These are phyloP conservation scores for Crassisporium funariophilum DNA, from an alignment of 768 basidiomycete species.

Conservation along the genomic window DNA sequence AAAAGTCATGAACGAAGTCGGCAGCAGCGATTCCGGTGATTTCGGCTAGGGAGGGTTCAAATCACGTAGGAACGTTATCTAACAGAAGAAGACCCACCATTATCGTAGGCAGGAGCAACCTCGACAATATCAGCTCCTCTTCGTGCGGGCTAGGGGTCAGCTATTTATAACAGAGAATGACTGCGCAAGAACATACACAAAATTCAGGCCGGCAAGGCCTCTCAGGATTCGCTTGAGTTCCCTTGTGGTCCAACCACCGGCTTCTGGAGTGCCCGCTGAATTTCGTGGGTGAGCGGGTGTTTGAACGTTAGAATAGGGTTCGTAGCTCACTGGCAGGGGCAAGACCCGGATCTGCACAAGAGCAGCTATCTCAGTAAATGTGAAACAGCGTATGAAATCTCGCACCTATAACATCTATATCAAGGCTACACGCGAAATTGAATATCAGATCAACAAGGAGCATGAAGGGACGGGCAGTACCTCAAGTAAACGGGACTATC, in stretches of 20 bases:
- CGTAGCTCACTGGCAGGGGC: slow-evolving; percentile 71
- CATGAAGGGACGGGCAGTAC: slow-evolving; percentile 30
- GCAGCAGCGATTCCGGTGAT: slow-evolving; percentile 71
- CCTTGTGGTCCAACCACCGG: slow-evolving; percentile 83
- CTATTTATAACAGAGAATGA: not conserved
- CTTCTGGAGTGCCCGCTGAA: slow-evolving; percentile 80
- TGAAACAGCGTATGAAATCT: not conserved
- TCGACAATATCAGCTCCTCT: slow-evolving; percentile 77
- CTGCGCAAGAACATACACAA: slow-evolving; percentile 56
- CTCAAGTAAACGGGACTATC: slow-evolving; percentile 78
- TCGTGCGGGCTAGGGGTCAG: slow-evolving; percentile 5
- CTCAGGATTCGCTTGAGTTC: slow-evolving; percentile 82
- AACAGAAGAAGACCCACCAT: slow-evolving; percentile 41
- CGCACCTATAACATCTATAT: slow-evolving; percentile 81
- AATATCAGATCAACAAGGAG: not conserved
- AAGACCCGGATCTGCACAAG: slow-evolving; percentile 61
- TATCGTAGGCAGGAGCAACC: slow-evolving; percentile 74
- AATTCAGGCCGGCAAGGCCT: slow-evolving; percentile 76
- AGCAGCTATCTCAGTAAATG: not conserved
- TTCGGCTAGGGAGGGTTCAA: slow-evolving; percentile 45
- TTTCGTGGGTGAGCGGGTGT: slow-evolving; percentile 3
- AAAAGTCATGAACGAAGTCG: slow-evolving; percentile 67
- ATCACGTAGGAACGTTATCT: not conserved
- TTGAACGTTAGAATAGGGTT: not conserved
- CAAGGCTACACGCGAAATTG: slow-evolving; percentile 47